phyloP scores from a whole-genome alignment of 768 basidiomycete species.

The Leccinum rimulosum region DNA sequence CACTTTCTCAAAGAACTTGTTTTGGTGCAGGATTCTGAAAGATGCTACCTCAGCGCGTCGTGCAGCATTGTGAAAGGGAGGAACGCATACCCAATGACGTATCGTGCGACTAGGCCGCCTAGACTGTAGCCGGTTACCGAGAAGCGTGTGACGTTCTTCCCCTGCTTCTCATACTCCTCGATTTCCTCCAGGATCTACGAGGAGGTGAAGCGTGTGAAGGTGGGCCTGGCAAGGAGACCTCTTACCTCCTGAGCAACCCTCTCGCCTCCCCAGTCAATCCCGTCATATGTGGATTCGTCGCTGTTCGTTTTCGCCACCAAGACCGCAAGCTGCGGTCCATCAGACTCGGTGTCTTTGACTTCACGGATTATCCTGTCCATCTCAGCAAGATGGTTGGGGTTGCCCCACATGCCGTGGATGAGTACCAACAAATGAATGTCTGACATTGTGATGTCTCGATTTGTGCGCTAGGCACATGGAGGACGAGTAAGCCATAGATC shows the following conservation, averaged over 20 bases:
- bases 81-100: conserved; percentile 63
- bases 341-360: conserved; percentile 31
- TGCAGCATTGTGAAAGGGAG: neutral
- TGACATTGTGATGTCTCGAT: conserved; percentile 19
- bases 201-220: conserved; percentile 1
- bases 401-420: conserved; percentile 79
- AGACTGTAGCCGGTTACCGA: conserved; percentile 78
- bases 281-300: conserved; percentile 73
- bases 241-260: conserved; percentile 75
- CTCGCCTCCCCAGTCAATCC: conserved; percentile 82
- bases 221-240: neutral
- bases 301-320: conserved; percentile 65
- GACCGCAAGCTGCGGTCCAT: conserved; percentile 51
- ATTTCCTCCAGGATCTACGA: conserved; percentile 57
- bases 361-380: conserved; percentile 53
- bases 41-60: conserved; percentile 2
- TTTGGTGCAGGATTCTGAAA: conserved; percentile 58
- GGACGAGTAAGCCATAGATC: neutral
- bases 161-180: conserved; percentile 48
- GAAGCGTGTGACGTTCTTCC: conserved; percentile 61
- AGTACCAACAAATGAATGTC: conserved; percentile 43
- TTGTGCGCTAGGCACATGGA: neutral
- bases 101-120: conserved; percentile 81
- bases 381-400: conserved; percentile 61
- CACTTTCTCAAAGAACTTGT: conserved; percentile 68